phyloP scores from a whole-genome alignment of 2,329 filamentous ascomycete genomes.

The Ascochyta lentis region DNA sequence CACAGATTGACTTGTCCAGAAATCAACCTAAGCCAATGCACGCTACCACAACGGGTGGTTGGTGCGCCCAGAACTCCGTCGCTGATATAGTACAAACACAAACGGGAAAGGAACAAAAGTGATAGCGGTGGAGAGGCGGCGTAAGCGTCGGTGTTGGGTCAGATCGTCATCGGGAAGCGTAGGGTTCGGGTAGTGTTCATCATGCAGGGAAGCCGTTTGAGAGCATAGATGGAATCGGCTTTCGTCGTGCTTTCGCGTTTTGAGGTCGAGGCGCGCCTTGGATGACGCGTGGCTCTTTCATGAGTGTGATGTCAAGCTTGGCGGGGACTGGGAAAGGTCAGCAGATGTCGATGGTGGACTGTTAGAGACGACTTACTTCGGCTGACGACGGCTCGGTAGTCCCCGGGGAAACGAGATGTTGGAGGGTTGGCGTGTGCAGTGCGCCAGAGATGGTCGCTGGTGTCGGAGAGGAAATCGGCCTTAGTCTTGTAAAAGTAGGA shows the following conservation, averaged over 20 bases:
- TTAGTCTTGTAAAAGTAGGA: constrained; percentile 68
- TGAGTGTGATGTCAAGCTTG: constrained; percentile 82
- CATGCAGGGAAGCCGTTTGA: constrained; percentile 42
- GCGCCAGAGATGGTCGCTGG: constrained; percentile 80
- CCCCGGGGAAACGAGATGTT: constrained; percentile 60
- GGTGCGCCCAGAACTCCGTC: constrained; percentile 35
- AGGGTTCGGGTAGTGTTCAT: constrained; percentile 24
- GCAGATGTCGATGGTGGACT: constrained; percentile 59
- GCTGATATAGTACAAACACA: constrained; percentile 43
- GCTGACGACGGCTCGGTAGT: constrained; percentile 60
- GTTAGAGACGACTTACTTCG: constrained; percentile 60
- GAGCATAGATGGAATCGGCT: constrained; percentile 56
- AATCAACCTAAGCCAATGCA: constrained; percentile 27
- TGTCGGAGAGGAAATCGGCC: constrained; percentile 71
- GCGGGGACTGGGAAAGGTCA: constrained; percentile 72
- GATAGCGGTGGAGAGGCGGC: constrained; percentile 19
- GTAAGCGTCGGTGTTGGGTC: constrained; percentile 19
- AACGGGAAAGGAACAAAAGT: constrained; percentile 12
- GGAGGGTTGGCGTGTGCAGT: constrained; percentile 66
- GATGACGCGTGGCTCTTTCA: constrained; percentile 90
- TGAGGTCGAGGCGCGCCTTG: constrained; percentile 78
- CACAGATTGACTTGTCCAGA: constrained; percentile 34
- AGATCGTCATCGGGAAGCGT: constrained; percentile 28
- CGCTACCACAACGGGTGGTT: constrained; percentile 9
- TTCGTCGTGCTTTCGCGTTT: constrained; percentile 56